Percentiles rank a stretch among this genome's conserved stretches.
These are phyloP conservation scores for Pulicaria dysenterica DNA, from an alignment of 129 eudicot species.

Conservation along the genomic window DNA sequence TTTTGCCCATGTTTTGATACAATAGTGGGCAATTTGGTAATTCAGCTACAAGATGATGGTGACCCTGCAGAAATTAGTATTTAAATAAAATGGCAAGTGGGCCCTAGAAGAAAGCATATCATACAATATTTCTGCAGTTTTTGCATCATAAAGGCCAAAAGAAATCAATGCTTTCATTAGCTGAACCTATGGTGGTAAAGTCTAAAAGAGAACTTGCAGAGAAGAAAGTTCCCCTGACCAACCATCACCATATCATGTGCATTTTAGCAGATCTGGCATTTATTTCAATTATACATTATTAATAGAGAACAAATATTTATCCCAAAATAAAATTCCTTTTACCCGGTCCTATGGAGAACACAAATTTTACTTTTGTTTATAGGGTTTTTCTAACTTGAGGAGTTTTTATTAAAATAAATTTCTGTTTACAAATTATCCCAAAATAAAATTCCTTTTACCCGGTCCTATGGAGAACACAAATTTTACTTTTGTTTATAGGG, in stretches of 20 bases:
- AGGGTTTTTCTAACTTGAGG: constrained; percentile 8
- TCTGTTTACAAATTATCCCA: neutral
- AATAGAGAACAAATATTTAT: neutral
- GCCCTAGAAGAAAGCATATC: constrained; percentile 34
- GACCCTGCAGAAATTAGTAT: constrained; percentile 22
- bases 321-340: neutral
- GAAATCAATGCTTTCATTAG: constrained; percentile 22
- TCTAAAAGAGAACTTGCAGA: constrained; percentile 34
- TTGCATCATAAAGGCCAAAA: constrained; percentile 31
- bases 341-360: neutral
- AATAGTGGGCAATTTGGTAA: constrained; percentile 32
- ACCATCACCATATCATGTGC: constrained; percentile 36
- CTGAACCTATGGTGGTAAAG: constrained; percentile 31
- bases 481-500: too few relatives aligned
- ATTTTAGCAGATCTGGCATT: constrained; percentile 28
- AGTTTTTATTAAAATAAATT: neutral
- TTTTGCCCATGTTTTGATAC: too few relatives aligned
- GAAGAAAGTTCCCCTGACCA: constrained; percentile 38
- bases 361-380: neutral
- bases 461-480: neutral
- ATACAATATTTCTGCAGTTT: constrained; percentile 12
- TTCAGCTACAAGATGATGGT: constrained; percentile 26
- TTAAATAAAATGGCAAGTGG: constrained; percentile 30
- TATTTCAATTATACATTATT: constrained; percentile 15
- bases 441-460: neutral